phyloP scores from a whole-genome alignment of 176 grass and related monocot genomes.

The Zea luxurians region DNA sequence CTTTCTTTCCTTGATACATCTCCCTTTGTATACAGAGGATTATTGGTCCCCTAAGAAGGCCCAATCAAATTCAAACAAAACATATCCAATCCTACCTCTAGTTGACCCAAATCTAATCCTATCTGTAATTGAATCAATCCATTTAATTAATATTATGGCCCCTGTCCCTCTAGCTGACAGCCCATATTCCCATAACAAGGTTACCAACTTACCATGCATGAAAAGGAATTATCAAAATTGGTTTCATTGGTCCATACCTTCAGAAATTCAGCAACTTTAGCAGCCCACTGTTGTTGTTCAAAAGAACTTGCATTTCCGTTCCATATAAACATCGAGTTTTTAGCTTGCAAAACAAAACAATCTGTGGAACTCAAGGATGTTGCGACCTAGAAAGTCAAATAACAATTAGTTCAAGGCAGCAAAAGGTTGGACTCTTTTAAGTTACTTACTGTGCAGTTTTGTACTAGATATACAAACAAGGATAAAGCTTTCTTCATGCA shows the following conservation, averaged over 20 bases:
- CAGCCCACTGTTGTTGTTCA: slow-evolving; percentile 87
- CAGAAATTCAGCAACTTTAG: slow-evolving; percentile 80
- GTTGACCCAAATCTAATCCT: background rate
- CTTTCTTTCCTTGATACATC: too few species aligned
- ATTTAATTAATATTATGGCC: background rate
- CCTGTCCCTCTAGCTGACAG: background rate
- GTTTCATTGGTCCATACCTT: slow-evolving; percentile 59
- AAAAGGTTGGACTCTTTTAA: slow-evolving; percentile 8
- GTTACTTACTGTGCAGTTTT: slow-evolving; percentile 7
- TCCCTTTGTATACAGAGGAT: too few species aligned
- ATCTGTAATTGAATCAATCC: background rate
- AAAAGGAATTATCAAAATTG: slow-evolving; percentile 17
- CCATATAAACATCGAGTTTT: slow-evolving; percentile 72
- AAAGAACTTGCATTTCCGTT: slow-evolving; percentile 68
- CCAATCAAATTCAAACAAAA: background rate
- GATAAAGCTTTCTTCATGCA: background rate
- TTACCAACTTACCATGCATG: background rate
- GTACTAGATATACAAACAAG: slow-evolving; percentile 18
- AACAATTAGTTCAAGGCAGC: slow-evolving; percentile 21
- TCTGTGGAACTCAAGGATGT: slow-evolving; percentile 66
- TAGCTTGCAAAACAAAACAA: slow-evolving; percentile 90
- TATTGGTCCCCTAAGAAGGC: background rate
- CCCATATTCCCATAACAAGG: background rate
- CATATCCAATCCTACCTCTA: background rate
- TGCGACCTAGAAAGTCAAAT: slow-evolving; percentile 66